phyloP scores from a whole-genome alignment of 441 rosid genomes.

The Iberis amara region DNA sequence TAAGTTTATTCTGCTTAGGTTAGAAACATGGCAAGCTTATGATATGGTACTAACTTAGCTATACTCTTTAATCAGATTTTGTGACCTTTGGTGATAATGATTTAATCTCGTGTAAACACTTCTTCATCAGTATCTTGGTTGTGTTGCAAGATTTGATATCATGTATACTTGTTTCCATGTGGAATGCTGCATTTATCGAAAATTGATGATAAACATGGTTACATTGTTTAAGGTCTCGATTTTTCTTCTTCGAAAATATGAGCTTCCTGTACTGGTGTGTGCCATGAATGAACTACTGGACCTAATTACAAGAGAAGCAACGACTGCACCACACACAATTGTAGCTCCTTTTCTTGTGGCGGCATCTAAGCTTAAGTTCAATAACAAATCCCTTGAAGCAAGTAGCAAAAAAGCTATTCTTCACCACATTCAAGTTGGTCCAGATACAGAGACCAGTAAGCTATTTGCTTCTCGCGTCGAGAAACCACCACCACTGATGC shows the following conservation, averaged over 20 bases:
- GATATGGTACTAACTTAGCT: too few relatives aligned
- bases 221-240: slow-evolving; percentile 45
- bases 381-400: slow-evolving; percentile 33
- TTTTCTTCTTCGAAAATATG: slow-evolving; percentile 45
- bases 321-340: slow-evolving; percentile 35
- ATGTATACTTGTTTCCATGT: not conserved
- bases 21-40: not conserved
- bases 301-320: slow-evolving; percentile 34
- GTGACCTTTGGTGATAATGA: not conserved
- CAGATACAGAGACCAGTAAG: slow-evolving; percentile 43
- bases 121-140: slow-evolving; percentile 5
- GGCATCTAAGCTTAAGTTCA: slow-evolving; percentile 57
- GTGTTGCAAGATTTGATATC: not conserved
- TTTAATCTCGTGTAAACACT: not conserved
- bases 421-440: slow-evolving; percentile 53
- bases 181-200: not conserved
- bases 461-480: slow-evolving; percentile 41
- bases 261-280: slow-evolving; percentile 53
- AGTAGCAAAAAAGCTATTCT: slow-evolving; percentile 35
- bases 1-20: slow-evolving; percentile 1
- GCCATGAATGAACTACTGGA: slow-evolving; percentile 51
- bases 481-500: slow-evolving; percentile 47
- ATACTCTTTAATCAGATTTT: not conserved
- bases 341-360: slow-evolving; percentile 52
- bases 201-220: not conserved